Evolutionary conservation across 2,329 filamentous ascomycete species (phyloP).

Genomic region (Pseudocercospora vitis): DNA sequence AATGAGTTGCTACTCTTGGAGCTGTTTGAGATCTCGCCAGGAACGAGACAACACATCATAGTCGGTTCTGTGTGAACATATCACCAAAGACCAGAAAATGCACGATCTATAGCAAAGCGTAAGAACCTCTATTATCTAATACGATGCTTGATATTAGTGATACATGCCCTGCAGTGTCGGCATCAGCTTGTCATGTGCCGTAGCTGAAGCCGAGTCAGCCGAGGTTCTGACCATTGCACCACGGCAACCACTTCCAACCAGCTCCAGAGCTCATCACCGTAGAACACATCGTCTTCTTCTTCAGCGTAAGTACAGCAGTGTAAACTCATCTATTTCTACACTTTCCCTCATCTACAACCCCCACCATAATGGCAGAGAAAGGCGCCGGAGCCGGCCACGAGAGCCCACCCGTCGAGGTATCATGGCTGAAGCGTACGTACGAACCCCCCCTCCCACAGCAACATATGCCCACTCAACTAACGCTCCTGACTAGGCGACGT

Average conservation of each 20-base stretch:
- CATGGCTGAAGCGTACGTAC: slow-evolving; percentile 59
- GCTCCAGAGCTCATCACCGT: neutral
- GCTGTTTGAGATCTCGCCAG: too few species aligned
- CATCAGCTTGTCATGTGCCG: slow-evolving; percentile 1
- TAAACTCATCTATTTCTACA: neutral
- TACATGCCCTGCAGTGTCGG: neutral
- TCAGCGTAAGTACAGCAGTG: neutral
- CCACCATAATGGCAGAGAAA: slow-evolving; percentile 22
- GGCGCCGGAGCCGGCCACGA: slow-evolving; percentile 68
- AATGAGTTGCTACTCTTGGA: too few species aligned
- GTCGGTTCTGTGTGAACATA: neutral
- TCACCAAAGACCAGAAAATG: too few species aligned
- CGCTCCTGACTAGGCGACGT: slow-evolving; percentile 59
- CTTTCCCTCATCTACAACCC: too few species aligned
- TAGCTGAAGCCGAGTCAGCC: slow-evolving; percentile 2
- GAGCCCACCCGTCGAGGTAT: slow-evolving; percentile 72
- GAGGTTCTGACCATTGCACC: neutral
- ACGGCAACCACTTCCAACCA: slow-evolving; percentile 8
- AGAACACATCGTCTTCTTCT: neutral
- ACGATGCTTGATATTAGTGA: neutral
- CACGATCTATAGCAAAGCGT: too few species aligned
- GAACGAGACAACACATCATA: too few species aligned
- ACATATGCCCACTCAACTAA: neutral
- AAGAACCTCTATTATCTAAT: too few species aligned
- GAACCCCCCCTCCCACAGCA: neutral